phyloP scores from a whole-genome alignment of 73 alveolate genomes.

The Paramecium pentaurelia region DNA sequence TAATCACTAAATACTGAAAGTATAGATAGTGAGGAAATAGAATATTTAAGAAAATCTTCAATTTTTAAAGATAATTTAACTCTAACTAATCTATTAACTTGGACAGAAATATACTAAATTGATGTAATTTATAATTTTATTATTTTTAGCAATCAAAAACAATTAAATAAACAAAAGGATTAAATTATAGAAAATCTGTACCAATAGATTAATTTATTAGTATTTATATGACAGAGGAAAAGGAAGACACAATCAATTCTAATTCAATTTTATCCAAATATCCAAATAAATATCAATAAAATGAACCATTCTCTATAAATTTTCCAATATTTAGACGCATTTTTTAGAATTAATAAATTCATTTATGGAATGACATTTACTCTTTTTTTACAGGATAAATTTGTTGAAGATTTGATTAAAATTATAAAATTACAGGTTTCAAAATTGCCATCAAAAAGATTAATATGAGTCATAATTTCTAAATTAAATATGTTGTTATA shows the following conservation, averaged over 20 bases:
- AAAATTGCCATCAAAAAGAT: background rate
- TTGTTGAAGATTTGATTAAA: background rate
- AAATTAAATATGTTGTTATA: background rate
- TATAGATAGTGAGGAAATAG: background rate
- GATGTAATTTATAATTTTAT: background rate
- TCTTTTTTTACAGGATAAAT: background rate
- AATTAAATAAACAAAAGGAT: background rate
- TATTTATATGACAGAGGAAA: background rate
- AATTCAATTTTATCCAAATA: background rate
- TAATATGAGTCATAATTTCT: background rate
- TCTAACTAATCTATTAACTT: background rate
- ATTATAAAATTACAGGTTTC: background rate
- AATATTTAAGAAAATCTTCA: background rate
- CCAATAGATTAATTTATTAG: background rate
- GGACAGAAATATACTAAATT: slow-evolving; percentile 12
- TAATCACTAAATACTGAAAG: background rate
- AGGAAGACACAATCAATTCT: background rate
- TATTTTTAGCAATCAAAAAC: background rate
- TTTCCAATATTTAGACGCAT: background rate
- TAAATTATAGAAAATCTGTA: background rate
- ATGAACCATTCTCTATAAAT: background rate
- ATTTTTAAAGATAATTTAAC: background rate
- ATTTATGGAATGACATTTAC: background rate
- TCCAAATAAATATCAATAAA: background rate
- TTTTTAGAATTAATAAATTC: background rate